These are phyloP conservation scores for Thraustotheca clavata DNA, from an alignment of 352 stramenopile genomes.

Conservation along the genomic window DNA sequence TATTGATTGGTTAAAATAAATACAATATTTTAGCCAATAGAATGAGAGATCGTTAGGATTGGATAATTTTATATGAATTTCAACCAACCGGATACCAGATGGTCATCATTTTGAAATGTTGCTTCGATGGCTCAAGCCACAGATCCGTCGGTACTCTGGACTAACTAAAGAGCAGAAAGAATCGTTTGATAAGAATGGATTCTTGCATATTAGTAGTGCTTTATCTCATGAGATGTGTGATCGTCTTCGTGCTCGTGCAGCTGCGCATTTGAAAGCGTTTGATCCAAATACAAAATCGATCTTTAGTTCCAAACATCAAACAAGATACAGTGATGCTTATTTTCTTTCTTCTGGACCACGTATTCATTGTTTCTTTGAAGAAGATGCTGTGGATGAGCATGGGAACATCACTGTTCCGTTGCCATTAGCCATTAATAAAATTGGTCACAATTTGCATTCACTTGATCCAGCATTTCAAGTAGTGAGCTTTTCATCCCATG, in stretches of 20 bases:
- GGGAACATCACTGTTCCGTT: constrained; percentile 37
- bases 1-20: background rate
- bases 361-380: constrained; percentile 94
- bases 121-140: background rate
- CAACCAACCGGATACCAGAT: background rate
- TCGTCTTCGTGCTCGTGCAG: constrained; percentile 36
- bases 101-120: background rate
- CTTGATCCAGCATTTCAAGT: constrained; percentile 75
- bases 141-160: constrained; percentile 21
- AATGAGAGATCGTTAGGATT: no score
- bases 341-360: constrained; percentile 90
- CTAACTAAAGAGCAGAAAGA: constrained; percentile 49
- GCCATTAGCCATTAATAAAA: constrained; percentile 89
- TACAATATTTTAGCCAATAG: no score
- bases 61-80: no score
- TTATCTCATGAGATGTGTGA: constrained; percentile 43
- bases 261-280: constrained; percentile 47
- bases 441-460: constrained; percentile 93
- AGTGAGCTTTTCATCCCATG: constrained; percentile 71
- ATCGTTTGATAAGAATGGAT: constrained; percentile 59
- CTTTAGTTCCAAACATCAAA: constrained; percentile 79
- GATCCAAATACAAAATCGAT: constrained; percentile 58
- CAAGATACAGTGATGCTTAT: constrained; percentile 85
- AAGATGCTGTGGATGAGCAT: constrained; percentile 36
- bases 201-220: constrained; percentile 41